These are phyloP conservation scores for Glycine soja DNA, from an alignment of 306 rosid genomes.

Conservation along the genomic window DNA sequence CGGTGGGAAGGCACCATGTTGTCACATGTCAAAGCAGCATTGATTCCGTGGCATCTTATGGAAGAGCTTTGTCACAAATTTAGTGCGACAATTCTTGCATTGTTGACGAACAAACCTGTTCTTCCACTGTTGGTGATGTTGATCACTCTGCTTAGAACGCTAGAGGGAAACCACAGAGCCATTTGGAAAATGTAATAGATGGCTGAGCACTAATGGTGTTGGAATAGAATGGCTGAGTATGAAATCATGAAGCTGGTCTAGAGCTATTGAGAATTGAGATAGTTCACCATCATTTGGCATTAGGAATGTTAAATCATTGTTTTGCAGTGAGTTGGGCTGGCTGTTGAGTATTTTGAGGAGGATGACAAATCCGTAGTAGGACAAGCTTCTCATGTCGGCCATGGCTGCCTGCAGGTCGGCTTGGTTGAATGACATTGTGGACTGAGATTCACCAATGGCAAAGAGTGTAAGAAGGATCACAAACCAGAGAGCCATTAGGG, in stretches of 20 bases:
- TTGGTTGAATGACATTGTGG: conserved; percentile 49
- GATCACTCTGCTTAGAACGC: conserved; percentile 56
- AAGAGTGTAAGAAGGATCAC: conserved; percentile 51
- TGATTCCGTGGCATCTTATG: conserved; percentile 65
- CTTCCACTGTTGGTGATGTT: conserved; percentile 57
- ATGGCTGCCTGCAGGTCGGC: conserved; percentile 62
- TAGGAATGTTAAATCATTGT: conserved; percentile 57
- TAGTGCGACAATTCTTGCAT: conserved; percentile 61
- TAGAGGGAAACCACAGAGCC: conserved; percentile 66
- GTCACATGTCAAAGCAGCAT: conserved; percentile 51
- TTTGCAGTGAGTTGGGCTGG: conserved; percentile 49
- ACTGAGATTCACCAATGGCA: conserved; percentile 49
- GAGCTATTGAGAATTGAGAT: conserved; percentile 54
- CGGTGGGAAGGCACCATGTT: conserved; percentile 23
- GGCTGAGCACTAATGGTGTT: conserved; percentile 53
- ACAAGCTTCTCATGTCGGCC: conserved; percentile 59
- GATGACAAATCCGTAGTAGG: conserved; percentile 70
- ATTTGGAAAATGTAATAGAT: conserved; percentile 59
- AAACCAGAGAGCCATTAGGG: conserved; percentile 60
- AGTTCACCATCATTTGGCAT: conserved; percentile 63
- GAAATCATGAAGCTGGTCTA: conserved; percentile 51
- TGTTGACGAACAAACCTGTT: conserved; percentile 56
- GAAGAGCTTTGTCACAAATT: conserved; percentile 56
- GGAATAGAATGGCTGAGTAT: conserved; percentile 65
- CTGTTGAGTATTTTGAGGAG: conserved; percentile 63